Evolutionary conservation across 2,329 filamentous ascomycete species (phyloP), one percentile per base, ranked within the genome.

Genomic region (Thelonectria olida): DNA sequence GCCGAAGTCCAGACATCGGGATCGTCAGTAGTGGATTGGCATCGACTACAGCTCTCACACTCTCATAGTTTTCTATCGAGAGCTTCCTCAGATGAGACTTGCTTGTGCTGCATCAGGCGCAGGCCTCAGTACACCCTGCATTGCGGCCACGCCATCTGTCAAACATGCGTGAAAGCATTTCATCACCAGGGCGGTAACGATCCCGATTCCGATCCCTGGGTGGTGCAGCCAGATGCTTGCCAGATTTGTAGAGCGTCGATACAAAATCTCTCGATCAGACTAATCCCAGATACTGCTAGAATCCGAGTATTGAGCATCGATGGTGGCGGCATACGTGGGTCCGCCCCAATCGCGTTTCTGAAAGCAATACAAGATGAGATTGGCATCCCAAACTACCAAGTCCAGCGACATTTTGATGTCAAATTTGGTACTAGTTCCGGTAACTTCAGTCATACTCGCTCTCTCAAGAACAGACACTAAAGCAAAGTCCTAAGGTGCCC

Each of bases 341-440:
- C 54, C 2, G 57, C 61, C 2, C 62, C 59, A 38, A 44, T 67
- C 23, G 50, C 39, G 15, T 67, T 63, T 39, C 54, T 67, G 19
- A 59, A 65, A 42, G 47, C 61, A 23, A 55, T 67, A 23, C 59
- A 67, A 45, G 54, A 62, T 23, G 55, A 45, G 25, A 57, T 65
- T 17, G 49, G 49, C 12, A 59, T 67, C 27, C 64, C 60, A 10
- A 42, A 52, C 38, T 62, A 54, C 27, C 20, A 63, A 25, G 53
- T 67, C n/a, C 59, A 65, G 19, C 31, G 63, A 10, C 58, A 64
- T 49, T 67, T 67, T 31, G 62, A 67, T 51, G 41, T 65, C 15
- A 57, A 58, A 19, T 49, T 63, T 27, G 62, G 62, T 25, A 67
- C 62, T 28, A 67, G 64, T 45, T 67, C 62, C 17, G 64, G 64